Evolutionary conservation across 1,139 yeast species (phyloP), one percentile per base, ranked within the genome.

Genomic region (Candida sp.): DNA sequence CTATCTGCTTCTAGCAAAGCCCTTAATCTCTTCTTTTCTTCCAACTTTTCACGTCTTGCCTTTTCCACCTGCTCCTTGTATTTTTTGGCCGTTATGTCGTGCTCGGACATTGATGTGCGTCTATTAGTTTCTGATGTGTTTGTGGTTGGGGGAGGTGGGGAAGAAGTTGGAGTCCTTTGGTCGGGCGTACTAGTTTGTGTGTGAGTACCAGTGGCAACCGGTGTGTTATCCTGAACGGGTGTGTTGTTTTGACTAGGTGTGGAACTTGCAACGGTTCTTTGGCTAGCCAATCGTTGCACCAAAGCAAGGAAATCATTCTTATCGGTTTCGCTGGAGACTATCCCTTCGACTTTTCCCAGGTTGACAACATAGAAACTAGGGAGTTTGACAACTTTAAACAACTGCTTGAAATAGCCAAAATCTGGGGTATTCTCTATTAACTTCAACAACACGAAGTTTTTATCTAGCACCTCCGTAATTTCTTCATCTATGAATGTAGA

Each of bases 11-110:
- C 71, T 48, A 84, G 61, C 25, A 85, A 66, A 34, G 73, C 71
- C 48, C 83, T 63, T 17, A 86, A 77, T n/a, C 90, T 71, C 46
- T 78, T 76, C 41, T 78, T 77, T 55, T 86, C 92, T 47, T 77
- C 79, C 22, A 57, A 63, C 17, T 77, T 83, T 9, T 59, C 57
- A 49, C 62, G 64, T 41, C 63, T 66, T 49, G 73, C 75, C 49
- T 68, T 72, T 30, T 67, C 58, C 12, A 75, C 69, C 51, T 75
- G 71, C 48, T 74, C 75, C 49, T 75, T 76, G 58, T 81, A 77
- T 47, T 65, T 65, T 33, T 59, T 32, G 5, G 53, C 58, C 7
- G 47, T 40, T 35, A 22, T 34, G 3, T 54, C 58, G 32, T 53
- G 56, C 3, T 38, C 42, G 9, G 42, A 38, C 12, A 38, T 11